Percentiles rank a stretch among this genome's conserved stretches.
Evolutionary conservation across 148 eudicot genomes (phyloP).

Genomic region (Rhododendron vialii): DNA sequence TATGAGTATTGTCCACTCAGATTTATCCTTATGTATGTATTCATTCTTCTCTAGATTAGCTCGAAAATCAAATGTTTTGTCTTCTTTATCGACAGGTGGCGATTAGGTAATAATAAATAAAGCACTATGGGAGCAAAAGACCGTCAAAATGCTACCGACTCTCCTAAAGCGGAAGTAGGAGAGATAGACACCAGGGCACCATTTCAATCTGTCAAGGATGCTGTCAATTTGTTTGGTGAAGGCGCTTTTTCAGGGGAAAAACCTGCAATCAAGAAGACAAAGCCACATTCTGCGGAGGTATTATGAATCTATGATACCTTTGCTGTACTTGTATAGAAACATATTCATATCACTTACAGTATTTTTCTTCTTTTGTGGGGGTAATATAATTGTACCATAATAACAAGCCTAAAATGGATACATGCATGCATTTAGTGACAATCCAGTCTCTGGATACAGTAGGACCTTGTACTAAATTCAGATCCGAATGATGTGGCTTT

Average conservation of each 20-base stretch:
- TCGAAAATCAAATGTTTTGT: background rate
- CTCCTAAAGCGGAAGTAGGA: conserved; percentile 75
- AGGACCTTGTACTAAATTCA: background rate
- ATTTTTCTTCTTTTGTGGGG: background rate
- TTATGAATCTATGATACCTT: background rate
- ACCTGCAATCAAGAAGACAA: conserved; percentile 56
- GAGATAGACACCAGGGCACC: conserved; percentile 98
- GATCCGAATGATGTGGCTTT: background rate
- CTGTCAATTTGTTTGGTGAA: conserved; percentile 90
- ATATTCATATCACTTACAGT: background rate
- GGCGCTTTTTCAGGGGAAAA: conserved; percentile 72
- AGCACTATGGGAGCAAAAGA: conserved; percentile 48
- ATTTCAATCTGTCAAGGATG: conserved; percentile 98
- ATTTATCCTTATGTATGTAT: background rate
- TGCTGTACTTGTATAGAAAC: background rate
- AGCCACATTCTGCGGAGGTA: conserved; percentile 80
- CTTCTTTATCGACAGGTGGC: background rate
- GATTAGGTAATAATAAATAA: background rate
- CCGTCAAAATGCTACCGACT: conserved; percentile 40
- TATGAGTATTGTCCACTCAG: background rate
- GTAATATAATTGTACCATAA: background rate
- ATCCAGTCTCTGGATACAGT: background rate
- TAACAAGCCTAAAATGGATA: background rate
- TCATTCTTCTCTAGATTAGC: background rate
- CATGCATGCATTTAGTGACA: background rate